Percentiles rank a stretch among this genome's conserved stretches.
These are phyloP conservation scores for Amanita exitialis DNA, from an alignment of 768 basidiomycete genomes.

Conservation along the genomic window DNA sequence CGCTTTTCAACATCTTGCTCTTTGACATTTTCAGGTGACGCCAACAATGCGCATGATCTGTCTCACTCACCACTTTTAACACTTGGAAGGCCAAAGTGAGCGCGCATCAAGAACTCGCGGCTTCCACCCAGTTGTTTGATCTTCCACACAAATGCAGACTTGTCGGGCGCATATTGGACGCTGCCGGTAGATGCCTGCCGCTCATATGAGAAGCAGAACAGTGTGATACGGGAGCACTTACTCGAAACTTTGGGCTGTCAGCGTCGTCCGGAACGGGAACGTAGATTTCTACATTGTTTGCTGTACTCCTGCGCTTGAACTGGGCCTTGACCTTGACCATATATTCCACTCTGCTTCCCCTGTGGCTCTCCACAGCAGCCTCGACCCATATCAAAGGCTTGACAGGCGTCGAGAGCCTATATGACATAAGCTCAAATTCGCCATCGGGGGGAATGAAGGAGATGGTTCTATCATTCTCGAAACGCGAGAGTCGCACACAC, in stretches of 20 bases:
- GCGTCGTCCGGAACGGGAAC: conserved; percentile 99
- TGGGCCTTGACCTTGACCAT: conserved; percentile 95
- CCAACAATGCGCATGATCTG: not conserved
- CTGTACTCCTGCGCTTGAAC: conserved; percentile 93
- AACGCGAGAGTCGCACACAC: conserved; percentile 93
- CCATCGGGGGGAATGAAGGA: conserved; percentile 99
- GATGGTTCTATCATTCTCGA: conserved; percentile 98
- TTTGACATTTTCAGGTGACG: conserved; percentile 11
- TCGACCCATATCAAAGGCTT: conserved; percentile 98
- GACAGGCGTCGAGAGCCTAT: conserved; percentile 91
- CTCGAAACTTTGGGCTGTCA: conserved; percentile 94
- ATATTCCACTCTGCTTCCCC: conserved; percentile 89
- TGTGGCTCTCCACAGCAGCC: conserved; percentile 90
- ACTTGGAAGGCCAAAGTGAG: conserved; percentile 93
- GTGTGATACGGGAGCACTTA: conserved; percentile 26
- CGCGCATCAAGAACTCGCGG: conserved; percentile 95
- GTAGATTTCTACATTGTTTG: conserved; percentile 97
- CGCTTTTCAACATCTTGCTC: conserved; percentile 80
- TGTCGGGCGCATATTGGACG: conserved; percentile 96
- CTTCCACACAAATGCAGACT: conserved; percentile 98
- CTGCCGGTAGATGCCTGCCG: conserved; percentile 84
- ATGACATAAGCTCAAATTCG: conserved; percentile 97
- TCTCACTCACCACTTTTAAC: conserved; percentile 74
- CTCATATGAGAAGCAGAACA: not conserved
- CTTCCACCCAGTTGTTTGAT: conserved; percentile 97